Evolutionary conservation across 1,139 yeast genomes (phyloP), one percentile per base, ranked within the genome.

Genomic region (Yamadazyma friedrichii): DNA sequence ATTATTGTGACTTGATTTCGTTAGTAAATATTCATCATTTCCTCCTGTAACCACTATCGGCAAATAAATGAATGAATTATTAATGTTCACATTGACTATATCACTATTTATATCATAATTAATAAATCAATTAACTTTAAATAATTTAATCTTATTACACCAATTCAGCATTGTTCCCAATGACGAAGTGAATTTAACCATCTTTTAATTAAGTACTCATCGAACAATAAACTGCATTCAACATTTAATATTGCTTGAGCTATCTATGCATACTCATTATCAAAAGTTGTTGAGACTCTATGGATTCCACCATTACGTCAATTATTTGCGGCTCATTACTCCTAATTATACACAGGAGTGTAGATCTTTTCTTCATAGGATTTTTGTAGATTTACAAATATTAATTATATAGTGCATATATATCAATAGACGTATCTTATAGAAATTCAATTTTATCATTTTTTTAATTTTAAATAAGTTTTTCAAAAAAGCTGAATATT

Each of bases 11-110:
- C 24, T 9, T n/a, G 13, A 16, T 15, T 17, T 31, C 3, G 33
- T 31, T 6, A 6, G 9, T 5, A 31, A 6, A 31, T 4, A 9
- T 10, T 3, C 3, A 6, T 15, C 6, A 15, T 15, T 4, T 15
- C 33, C 33, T 6, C n/a, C 8, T n/a, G 33, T 31, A 31, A n/a
- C 33, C 33, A 31, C 15, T 31, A 31, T 15, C 33, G 24, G 16
- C 16, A 31, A 31, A 31, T 31, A 17, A 9, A 31, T 8, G 33
- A 24, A 15, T 30, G 33, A 8, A 30, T 6, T n/a, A n/a, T n/a
- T n/a, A n/a, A n/a, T n/a, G n/a, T 13, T 13, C 6, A 12, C 6
- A 25, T 9, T n/a, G n/a, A n/a, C n/a, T n/a, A n/a, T n/a, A n/a
- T 25, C 27, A 6, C 11, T 12, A 5, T 25, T 9, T 6, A 6